Evolutionary conservation across 179 eudicot genomes (phyloP).

Genomic region (Camellia oleifera): DNA sequence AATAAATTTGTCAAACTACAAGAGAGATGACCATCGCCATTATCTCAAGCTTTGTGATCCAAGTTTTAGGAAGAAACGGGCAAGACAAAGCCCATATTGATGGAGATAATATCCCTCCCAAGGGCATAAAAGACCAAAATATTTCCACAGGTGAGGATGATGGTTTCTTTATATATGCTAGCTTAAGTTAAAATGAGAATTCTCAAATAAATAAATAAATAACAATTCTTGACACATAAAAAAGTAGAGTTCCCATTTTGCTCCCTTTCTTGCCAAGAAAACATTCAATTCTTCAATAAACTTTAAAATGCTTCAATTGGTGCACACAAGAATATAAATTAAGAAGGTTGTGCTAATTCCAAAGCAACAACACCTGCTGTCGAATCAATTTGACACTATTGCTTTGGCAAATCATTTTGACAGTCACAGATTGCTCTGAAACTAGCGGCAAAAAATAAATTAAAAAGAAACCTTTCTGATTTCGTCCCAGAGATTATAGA

Average conservation of each 20-base stretch:
- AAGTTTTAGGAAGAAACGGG: constrained; percentile 4
- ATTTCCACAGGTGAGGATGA: too few species aligned
- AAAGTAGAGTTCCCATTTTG: too few species aligned
- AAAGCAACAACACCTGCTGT: background rate
- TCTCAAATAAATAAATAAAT: too few species aligned
- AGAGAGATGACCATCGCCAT: background rate
- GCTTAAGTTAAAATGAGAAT: too few species aligned
- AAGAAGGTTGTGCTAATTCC: background rate
- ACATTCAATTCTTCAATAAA: too few species aligned
- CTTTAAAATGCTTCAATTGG: background rate
- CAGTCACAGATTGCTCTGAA: background rate
- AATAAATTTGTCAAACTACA: background rate
- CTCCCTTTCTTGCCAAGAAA: too few species aligned
- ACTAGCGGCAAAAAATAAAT: background rate
- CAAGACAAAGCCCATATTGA: background rate
- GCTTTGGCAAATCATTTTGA: background rate
- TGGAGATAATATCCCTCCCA: background rate
- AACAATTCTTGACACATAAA: too few species aligned
- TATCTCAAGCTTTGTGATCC: constrained; percentile 11
- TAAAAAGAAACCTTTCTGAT: constrained; percentile 56
- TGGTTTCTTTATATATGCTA: too few species aligned
- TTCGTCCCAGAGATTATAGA: constrained; percentile 96
- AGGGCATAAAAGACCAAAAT: background rate
- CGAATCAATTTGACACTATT: background rate
- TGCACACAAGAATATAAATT: background rate